Evolutionary conservation across 2,329 filamentous ascomycete species (phyloP), one percentile per base, ranked within the genome.

Genomic region (Arthrobotrys sphaeroides): DNA sequence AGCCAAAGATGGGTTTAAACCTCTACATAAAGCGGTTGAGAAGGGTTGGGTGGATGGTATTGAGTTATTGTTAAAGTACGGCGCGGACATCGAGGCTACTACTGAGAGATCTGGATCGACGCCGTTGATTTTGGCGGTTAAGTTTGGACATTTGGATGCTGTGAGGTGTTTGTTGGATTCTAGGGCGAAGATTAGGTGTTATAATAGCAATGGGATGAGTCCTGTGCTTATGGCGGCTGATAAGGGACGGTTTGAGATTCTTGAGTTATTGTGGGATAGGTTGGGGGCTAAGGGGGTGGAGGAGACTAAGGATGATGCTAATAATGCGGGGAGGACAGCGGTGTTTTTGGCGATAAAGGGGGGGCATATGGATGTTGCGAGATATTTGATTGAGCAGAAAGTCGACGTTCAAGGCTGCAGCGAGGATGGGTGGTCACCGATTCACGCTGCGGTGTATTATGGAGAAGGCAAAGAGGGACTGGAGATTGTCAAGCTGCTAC

Each of bases 21-120:
- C 69, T 0, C 70, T 78, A n/a, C 69, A 77, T 16, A 70, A 66
- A 28, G 77, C 77, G 2, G 64, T 65, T 10, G 66, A 68, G 47
- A 45, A 61, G 18, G 77, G 77, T 9, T 43, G 59, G 45, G 45
- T 57, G n/a, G 69, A 66, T 5, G 55, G 70, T 43, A 69, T 66
- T 9, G 53, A 47, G 1, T 12, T 75, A 24, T 22, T 78, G 2
- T 22, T 78, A n/a, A 61, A 67, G 7, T 33, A 43, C 9, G 77
- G 59, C 1, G 74, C 65, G 3, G 69, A 75, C 51, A 61, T 69
- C 9, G 65, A 69, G 36, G 31, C 42, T 6, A 31, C 33, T 0
- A 61, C 42, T 10, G 10, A 10, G 18, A 43, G 33, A 22, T 59
- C 66, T 3, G 70, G 51, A n/a, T 49, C 69, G 31, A 78, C 77